Evolutionary conservation across 1,284 basidiomycete species (phyloP).

Genomic region (Pterula multifida): DNA sequence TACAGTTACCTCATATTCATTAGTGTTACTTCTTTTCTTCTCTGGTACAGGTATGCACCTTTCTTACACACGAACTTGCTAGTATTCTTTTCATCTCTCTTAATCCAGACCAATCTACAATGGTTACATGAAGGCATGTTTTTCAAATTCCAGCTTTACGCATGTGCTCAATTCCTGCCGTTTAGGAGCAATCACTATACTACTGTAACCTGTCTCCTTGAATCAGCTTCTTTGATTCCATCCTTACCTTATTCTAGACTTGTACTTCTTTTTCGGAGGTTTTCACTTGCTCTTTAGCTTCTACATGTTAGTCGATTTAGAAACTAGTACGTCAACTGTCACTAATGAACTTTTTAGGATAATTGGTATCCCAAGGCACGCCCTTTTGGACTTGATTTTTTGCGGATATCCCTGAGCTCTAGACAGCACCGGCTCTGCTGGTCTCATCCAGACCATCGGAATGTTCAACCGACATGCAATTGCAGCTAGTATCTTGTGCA

Average conservation of each 20-base stretch:
- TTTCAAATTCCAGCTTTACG: slow-evolving; percentile 5
- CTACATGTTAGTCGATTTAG: slow-evolving; percentile 56
- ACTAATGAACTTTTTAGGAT: slow-evolving; percentile 39
- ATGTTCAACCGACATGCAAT: slow-evolving; percentile 54
- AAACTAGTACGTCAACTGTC: too few species aligned
- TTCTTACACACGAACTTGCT: slow-evolving; percentile 10
- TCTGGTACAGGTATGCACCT: slow-evolving; percentile 72
- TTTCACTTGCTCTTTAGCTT: slow-evolving; percentile 87
- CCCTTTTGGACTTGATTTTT: slow-evolving; percentile 8
- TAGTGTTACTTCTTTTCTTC: slow-evolving; percentile 68
- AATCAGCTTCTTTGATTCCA: slow-evolving; percentile 17
- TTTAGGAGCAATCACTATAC: slow-evolving; percentile 74
- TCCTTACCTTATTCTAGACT: slow-evolving; percentile 40
- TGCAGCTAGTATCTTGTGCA: slow-evolving; percentile 68
- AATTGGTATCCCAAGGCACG: slow-evolving; percentile 71
- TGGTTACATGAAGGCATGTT: slow-evolving; percentile 84
- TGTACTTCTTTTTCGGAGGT: slow-evolving; percentile 91
- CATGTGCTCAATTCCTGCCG: slow-evolving; percentile 10
- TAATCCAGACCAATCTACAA: slow-evolving; percentile 83
- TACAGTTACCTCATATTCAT: slow-evolving; percentile 82
- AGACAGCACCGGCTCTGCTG: slow-evolving; percentile 83
- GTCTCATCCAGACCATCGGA: slow-evolving; percentile 86
- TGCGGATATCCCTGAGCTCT: slow-evolving; percentile 10
- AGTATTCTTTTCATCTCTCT: not conserved
- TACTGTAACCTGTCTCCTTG: slow-evolving; percentile 46